Evolutionary conservation across 345 rosid genomes (phyloP).

Genomic region (sweet orange (Citrus sinensis)): DNA sequence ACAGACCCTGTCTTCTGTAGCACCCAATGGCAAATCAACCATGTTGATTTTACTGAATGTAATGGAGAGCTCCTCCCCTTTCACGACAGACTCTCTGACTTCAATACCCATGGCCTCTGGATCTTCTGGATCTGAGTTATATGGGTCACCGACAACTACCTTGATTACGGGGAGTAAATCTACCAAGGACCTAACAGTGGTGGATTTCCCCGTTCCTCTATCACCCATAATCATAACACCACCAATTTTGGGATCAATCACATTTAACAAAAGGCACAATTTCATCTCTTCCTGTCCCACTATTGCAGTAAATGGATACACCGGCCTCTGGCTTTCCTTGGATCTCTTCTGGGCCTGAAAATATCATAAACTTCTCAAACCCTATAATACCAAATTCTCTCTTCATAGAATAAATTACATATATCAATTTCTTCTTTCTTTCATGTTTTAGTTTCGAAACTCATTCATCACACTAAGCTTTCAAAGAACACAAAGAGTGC

Average conservation of each 20-base stretch:
- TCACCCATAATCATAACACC: conserved; percentile 99
- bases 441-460: background rate
- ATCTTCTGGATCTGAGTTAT: conserved; percentile 90
- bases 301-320: conserved; percentile 88
- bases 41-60: conserved; percentile 67
- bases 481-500: background rate
- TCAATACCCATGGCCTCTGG: conserved; percentile 93
- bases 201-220: conserved; percentile 92
- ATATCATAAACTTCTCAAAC: conserved; percentile 7
- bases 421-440: background rate
- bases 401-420: background rate
- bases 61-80: conserved; percentile 51
- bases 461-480: background rate
- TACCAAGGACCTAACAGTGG: conserved; percentile 84
- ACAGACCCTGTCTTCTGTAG: conserved; percentile 98
- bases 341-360: conserved; percentile 53
- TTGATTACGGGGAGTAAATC: conserved; percentile 87
- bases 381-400: conserved; percentile 9
- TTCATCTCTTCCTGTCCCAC: conserved; percentile 99
- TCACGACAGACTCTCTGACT: conserved; percentile 58
- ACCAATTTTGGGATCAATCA: conserved; percentile 95
- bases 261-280: conserved; percentile 81
- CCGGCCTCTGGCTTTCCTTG: conserved; percentile 81
- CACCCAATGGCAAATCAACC: conserved; percentile 98
- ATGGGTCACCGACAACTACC: conserved; percentile 82